phyloP scores from a whole-genome alignment of 148 eudicot species.

The Pharnaceum exiguum region DNA sequence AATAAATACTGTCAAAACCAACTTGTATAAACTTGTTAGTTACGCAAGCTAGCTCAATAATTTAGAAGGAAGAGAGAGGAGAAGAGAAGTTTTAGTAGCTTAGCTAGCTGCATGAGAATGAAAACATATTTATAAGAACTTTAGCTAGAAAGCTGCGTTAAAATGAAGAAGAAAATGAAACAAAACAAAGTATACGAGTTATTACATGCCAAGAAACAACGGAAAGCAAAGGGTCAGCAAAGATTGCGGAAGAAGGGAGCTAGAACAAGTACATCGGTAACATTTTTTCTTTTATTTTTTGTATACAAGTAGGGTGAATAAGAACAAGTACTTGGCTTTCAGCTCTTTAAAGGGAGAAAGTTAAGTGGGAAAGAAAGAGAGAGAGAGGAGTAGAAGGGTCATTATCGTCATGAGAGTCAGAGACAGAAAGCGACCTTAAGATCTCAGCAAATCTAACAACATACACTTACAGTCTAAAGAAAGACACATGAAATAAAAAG shows the following conservation, averaged over 20 bases:
- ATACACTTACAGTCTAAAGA: not conserved
- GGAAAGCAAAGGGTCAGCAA: not conserved
- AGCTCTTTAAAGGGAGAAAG: not conserved
- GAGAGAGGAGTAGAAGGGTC: slow-evolving; percentile 43
- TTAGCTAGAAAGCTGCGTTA: too few species aligned
- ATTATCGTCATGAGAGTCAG: slow-evolving; percentile 79
- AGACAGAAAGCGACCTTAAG: slow-evolving; percentile 51
- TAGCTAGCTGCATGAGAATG: not conserved
- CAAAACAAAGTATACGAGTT: not conserved
- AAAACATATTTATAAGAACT: not conserved
- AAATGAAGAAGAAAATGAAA: not conserved
- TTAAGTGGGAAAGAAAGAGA: not conserved
- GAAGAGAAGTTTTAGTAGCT: too few species aligned
- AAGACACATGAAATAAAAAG: too few species aligned
- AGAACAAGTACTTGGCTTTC: too few species aligned
- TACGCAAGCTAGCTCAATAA: too few species aligned
- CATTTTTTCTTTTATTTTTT: too few species aligned
- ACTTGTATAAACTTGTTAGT: too few species aligned
- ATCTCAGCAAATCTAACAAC: slow-evolving; percentile 44
- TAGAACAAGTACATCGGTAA: not conserved
- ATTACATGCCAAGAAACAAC: not conserved
- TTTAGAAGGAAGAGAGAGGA: too few species aligned
- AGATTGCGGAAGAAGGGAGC: not conserved
- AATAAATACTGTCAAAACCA: too few species aligned
- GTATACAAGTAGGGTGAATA: too few species aligned